Percentiles rank a stretch among this genome's conserved stretches.
Conservation (phyloP, 179 eudicot genomes). For the Spinacia oleracea region DNA sequence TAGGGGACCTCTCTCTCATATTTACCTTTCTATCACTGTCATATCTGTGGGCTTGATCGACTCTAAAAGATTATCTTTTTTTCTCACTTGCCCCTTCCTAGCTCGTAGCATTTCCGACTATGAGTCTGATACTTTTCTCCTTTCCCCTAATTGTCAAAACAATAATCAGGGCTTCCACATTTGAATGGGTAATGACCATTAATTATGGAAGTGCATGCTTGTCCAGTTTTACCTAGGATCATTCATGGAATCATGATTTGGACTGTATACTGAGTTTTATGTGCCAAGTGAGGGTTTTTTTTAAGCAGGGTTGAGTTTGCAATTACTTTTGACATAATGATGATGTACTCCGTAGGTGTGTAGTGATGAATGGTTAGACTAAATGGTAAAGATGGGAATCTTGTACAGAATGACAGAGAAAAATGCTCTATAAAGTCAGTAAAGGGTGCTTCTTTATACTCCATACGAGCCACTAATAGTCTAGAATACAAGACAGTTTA, state of each 20-base stretch:
- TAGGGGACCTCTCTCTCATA: constrained; percentile 24
- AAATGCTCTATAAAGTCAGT: too few relatives aligned
- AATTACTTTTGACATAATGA: not conserved
- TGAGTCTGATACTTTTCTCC: not conserved
- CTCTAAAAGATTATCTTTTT: constrained; percentile 22
- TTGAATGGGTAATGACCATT: not conserved
- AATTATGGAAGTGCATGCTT: constrained; percentile 10
- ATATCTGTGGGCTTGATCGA: constrained; percentile 29
- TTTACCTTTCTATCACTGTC: constrained; percentile 29
- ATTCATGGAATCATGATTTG: constrained; percentile 10
- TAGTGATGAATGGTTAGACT: not conserved
- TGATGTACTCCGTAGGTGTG: not conserved
- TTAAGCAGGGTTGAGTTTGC: not conserved
- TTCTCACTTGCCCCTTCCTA: constrained; percentile 17
- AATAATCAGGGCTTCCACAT: constrained; percentile 1
- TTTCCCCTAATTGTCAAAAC: constrained; percentile 16
- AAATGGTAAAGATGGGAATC: not conserved
- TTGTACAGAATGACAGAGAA: not conserved
- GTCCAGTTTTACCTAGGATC: constrained; percentile 15
- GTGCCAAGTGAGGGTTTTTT: not conserved
- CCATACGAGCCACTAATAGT: too few relatives aligned
- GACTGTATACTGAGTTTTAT: not conserved
- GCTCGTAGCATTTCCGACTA: constrained; percentile 1
- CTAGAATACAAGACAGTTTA: too few relatives aligned
- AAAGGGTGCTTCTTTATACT: too few relatives aligned